These are phyloP conservation scores for Lumnitzera racemosa DNA, from an alignment of 345 rosid species.

Conservation along the genomic window DNA sequence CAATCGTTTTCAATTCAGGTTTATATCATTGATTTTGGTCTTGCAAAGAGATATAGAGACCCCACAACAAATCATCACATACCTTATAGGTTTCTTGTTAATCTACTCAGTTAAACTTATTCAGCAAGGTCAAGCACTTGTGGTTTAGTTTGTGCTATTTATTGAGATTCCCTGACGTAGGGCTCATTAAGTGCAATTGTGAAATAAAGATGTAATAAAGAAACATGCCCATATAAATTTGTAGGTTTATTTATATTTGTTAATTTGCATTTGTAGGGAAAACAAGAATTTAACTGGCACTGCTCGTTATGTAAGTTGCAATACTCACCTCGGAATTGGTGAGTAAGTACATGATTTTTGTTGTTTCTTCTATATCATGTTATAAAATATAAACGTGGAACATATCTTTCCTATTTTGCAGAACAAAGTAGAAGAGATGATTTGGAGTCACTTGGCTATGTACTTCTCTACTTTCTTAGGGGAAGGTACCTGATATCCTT, in stretches of 20 bases:
- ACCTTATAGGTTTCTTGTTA: constrained; percentile 44
- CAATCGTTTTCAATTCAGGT: constrained; percentile 30
- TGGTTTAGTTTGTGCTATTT: background rate
- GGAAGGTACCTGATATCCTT: constrained; percentile 35
- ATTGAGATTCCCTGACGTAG: background rate
- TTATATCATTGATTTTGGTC: constrained; percentile 70
- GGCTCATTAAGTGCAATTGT: too few relatives aligned
- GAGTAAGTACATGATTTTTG: constrained; percentile 5
- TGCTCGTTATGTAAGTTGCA: constrained; percentile 55
- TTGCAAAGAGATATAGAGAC: constrained; percentile 73
- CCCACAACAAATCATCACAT: constrained; percentile 51
- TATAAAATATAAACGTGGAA: background rate
- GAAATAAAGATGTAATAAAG: background rate
- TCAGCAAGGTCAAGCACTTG: background rate
- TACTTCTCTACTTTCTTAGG: constrained; percentile 40
- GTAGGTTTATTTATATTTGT: background rate
- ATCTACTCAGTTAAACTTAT: background rate
- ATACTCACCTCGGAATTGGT: constrained; percentile 60
- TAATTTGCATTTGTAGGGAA: constrained; percentile 24
- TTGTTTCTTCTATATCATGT: constrained; percentile 3
- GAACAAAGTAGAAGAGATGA: constrained; percentile 56
- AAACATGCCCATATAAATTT: background rate
- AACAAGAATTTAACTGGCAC: constrained; percentile 54
- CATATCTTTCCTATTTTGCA: constrained; percentile 3
- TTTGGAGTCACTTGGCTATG: constrained; percentile 52